Evolutionary conservation across 257 asterid genomes (phyloP).

Genomic region (Eustoma russellianum): DNA sequence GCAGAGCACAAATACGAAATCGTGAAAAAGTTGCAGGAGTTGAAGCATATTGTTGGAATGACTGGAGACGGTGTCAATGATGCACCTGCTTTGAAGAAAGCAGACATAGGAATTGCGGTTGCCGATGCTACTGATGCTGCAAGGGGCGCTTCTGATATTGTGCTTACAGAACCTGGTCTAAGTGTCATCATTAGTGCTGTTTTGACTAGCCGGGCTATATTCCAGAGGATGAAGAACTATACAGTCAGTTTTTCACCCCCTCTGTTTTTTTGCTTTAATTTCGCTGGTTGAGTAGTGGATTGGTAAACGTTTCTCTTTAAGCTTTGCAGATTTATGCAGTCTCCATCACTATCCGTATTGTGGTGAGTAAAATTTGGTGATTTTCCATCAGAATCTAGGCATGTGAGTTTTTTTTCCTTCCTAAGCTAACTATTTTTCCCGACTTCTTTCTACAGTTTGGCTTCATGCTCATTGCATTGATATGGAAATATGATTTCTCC

Average conservation of each 20-base stretch:
- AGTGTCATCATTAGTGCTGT: conserved; percentile 64
- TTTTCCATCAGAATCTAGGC: no score
- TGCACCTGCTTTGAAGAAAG: conserved; percentile 59
- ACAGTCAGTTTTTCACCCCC: conserved; percentile 11
- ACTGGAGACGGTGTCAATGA: conserved; percentile 70
- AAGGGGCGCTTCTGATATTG: conserved; percentile 57
- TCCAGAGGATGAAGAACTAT: conserved; percentile 68
- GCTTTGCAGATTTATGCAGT: conserved; percentile 58
- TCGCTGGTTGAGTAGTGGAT: no score
- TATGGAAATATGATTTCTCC: conserved; percentile 55
- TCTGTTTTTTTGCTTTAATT: neutral
- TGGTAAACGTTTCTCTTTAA: neutral
- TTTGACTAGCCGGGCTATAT: conserved; percentile 56
- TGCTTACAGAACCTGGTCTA: conserved; percentile 57
- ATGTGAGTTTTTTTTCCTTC: neutral
- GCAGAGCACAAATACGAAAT: conserved; percentile 68
- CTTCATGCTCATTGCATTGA: conserved; percentile 42
- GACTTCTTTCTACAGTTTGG: conserved; percentile 39
- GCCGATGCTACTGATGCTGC: conserved; percentile 72
- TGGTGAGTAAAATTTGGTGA: conserved; percentile 30
- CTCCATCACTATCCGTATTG: conserved; percentile 63
- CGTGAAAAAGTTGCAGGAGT: conserved; percentile 44
- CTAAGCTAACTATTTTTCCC: neutral
- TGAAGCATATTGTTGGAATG: conserved; percentile 61
- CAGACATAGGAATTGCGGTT: conserved; percentile 64